Evolutionary conservation across 2,329 filamentous ascomycete genomes (phyloP).

Genomic region (Cercospora zeae-maydis): DNA sequence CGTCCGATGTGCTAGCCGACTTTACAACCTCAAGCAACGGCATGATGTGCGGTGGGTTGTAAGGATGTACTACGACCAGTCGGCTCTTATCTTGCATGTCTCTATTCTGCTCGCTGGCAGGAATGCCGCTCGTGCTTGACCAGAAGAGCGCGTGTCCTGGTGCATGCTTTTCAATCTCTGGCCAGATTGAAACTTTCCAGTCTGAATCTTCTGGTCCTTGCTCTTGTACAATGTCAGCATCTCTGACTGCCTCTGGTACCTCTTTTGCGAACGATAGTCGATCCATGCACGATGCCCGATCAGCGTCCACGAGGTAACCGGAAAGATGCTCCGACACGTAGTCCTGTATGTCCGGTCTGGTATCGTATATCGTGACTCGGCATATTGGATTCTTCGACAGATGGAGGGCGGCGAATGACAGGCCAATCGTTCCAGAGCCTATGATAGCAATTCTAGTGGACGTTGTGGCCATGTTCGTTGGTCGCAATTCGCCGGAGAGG

Average conservation of each 20-base stretch:
- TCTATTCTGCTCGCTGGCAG: slow-evolving; percentile 48
- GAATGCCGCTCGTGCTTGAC: slow-evolving; percentile 58
- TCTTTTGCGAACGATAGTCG: slow-evolving; percentile 39
- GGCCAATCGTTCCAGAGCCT: slow-evolving; percentile 51
- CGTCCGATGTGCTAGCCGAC: slow-evolving; percentile 41
- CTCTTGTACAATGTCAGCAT: slow-evolving; percentile 56
- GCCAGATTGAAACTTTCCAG: slow-evolving; percentile 54
- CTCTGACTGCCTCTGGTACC: slow-evolving; percentile 43
- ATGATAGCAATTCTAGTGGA: slow-evolving; percentile 40
- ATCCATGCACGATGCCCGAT: slow-evolving; percentile 25
- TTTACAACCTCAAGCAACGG: slow-evolving; percentile 58
- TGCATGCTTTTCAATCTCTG: slow-evolving; percentile 48
- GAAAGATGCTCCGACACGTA: slow-evolving; percentile 47
- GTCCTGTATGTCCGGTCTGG: slow-evolving; percentile 45
- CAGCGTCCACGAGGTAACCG: slow-evolving; percentile 39
- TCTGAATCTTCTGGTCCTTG: slow-evolving; percentile 54
- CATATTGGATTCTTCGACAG: slow-evolving; percentile 43
- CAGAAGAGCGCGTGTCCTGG: slow-evolving; percentile 49
- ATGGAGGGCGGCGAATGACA: slow-evolving; percentile 56
- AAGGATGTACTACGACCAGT: slow-evolving; percentile 58
- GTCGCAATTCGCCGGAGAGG: neutral
- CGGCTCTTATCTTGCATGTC: slow-evolving; percentile 45
- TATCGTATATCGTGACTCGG: slow-evolving; percentile 50
- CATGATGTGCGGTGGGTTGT: slow-evolving; percentile 51
- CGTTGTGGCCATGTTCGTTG: neutral